A percentile compares a stretch with the other conserved stretches of the same genome.
Evolutionary conservation across 805 yeast genomes (phyloP).

Genomic region (Groenewaldozyma salmanticensis): DNA sequence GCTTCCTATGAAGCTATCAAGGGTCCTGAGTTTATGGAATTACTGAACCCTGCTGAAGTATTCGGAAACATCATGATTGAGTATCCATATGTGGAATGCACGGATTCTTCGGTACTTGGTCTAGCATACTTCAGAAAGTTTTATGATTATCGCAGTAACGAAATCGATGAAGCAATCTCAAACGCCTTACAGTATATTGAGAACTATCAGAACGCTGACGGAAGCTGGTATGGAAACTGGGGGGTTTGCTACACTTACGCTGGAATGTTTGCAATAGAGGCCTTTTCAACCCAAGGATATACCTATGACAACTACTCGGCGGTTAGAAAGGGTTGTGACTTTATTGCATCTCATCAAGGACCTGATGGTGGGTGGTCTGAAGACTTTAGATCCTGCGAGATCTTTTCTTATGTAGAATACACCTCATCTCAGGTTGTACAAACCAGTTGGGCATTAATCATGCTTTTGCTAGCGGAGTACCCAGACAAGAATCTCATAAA

Average conservation of each 20-base stretch:
- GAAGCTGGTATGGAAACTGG: conserved; percentile 99
- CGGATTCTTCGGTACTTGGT: conserved; percentile 90
- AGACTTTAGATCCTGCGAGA: conserved; percentile 81
- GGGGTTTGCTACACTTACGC: conserved; percentile 95
- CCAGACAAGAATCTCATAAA: conserved; percentile 58
- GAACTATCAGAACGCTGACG: conserved; percentile 62
- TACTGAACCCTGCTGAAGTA: conserved; percentile 91
- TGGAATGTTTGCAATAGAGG: conserved; percentile 96
- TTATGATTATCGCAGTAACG: conserved; percentile 54
- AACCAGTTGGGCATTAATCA: conserved; percentile 88
- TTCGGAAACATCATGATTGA: conserved; percentile 98
- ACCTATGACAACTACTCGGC: conserved; percentile 49
- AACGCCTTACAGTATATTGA: conserved; percentile 68
- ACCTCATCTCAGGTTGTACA: conserved; percentile 65
- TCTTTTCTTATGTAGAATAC: conserved; percentile 62
- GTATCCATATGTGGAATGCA: conserved; percentile 96
- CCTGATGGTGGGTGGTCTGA: conserved; percentile 98
- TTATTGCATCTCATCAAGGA: conserved; percentile 63
- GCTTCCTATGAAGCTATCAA: conserved; percentile 84
- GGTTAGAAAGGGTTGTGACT: conserved; percentile 77
- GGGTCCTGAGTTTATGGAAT: conserved; percentile 67
- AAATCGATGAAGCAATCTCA: conserved; percentile 58
- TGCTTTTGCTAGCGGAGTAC: conserved; percentile 67
- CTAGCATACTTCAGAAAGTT: conserved; percentile 64
- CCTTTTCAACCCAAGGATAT: conserved; percentile 61